A percentile compares a stretch with the other conserved stretches of the same genome.
Conservation (phyloP, 1,139 yeast species). For the Petasospora rhodanensis region DNA sequence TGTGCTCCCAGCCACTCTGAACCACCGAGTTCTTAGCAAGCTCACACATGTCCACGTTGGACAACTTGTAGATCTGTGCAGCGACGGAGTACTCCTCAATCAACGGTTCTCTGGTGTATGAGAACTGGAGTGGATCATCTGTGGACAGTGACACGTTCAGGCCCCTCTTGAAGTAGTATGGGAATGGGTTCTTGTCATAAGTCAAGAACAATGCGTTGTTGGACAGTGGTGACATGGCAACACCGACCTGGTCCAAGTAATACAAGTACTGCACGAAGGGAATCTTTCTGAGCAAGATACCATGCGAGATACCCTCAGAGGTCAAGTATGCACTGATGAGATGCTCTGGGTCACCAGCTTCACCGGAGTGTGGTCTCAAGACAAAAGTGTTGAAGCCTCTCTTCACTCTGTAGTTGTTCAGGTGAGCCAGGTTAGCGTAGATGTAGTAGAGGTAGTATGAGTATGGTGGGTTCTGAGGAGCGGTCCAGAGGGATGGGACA, state of each 20-base stretch:
- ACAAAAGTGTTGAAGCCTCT: constrained; percentile 84
- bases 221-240: constrained; percentile 98
- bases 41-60: constrained; percentile 96
- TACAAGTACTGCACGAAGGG: constrained; percentile 93
- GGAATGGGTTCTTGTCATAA: constrained; percentile 92
- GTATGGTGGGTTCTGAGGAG: constrained; percentile 87
- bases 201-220: constrained; percentile 94
- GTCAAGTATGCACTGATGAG: constrained; percentile 84
- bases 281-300: constrained; percentile 84
- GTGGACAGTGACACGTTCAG: constrained; percentile 88
- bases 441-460: constrained; percentile 89
- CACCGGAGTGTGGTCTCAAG: constrained; percentile 96
- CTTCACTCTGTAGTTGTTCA: constrained; percentile 74
- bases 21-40: constrained; percentile 75
- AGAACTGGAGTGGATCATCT: constrained; percentile 92
- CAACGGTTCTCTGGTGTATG: constrained; percentile 95
- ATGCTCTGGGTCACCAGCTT: constrained; percentile 99
- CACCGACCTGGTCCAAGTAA: constrained; percentile 89
- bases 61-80: constrained; percentile 90
- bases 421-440: constrained; percentile 77
- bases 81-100: constrained; percentile 70
- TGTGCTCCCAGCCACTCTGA: constrained; percentile 90
- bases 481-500: constrained; percentile 75
- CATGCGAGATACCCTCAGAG: constrained; percentile 92
- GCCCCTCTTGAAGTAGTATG: constrained; percentile 85